Conservation (phyloP, 1,139 yeast genomes). For the Suhomyces chickasaworum region DNA sequence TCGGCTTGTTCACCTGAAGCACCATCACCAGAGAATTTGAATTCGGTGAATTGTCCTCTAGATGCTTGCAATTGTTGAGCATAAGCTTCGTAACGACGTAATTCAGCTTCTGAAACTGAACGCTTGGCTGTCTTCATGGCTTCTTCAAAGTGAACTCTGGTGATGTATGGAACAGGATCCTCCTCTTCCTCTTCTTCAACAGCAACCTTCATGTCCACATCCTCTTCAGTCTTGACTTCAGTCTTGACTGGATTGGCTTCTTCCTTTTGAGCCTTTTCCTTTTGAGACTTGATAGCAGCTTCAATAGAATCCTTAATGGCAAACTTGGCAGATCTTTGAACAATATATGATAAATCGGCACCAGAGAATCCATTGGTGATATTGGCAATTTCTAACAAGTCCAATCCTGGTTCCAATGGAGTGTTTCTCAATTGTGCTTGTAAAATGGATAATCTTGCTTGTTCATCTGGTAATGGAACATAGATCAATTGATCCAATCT, state of each 20-base stretch:
- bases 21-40: conserved; percentile 63
- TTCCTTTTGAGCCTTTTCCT: conserved; percentile 50
- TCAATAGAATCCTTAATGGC: conserved; percentile 98
- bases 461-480: conserved; percentile 97
- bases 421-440: conserved; percentile 97
- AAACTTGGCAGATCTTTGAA: conserved; percentile 96
- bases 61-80: conserved; percentile 96
- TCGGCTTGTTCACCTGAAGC: conserved; percentile 25
- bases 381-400: conserved; percentile 84
- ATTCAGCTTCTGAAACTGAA: conserved; percentile 94
- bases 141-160: conserved; percentile 92
- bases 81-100: conserved; percentile 98
- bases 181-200: conserved; percentile 55
- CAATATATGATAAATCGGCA: conserved; percentile 97
- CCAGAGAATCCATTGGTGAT: conserved; percentile 97
- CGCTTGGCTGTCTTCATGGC: conserved; percentile 99
- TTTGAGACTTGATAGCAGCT: conserved; percentile 62
- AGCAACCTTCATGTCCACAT: conserved; percentile 60
- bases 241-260: conserved; percentile 12
- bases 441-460: conserved; percentile 89
- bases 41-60: conserved; percentile 85
- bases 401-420: conserved; percentile 96
- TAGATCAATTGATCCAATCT: conserved; percentile 97
- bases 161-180: conserved; percentile 95
- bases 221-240: conserved; percentile 51